Evolutionary conservation across 164 flowering plant species (phyloP).

Genomic region (Vitis riparia): DNA sequence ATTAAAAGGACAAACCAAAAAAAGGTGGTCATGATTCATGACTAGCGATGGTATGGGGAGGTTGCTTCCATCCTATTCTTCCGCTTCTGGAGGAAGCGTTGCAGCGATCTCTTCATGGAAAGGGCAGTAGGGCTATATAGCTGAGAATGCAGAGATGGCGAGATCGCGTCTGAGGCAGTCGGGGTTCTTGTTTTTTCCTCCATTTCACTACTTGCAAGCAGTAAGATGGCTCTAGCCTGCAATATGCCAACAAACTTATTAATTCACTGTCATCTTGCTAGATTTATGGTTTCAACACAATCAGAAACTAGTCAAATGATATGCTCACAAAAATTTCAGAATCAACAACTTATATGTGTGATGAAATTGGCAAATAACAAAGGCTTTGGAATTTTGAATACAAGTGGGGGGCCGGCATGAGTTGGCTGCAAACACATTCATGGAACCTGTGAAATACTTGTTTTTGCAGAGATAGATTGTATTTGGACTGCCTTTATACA

Average conservation of each 20-base stretch:
- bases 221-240: slow-evolving; percentile 56
- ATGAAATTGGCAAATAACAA: too few species aligned
- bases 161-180: slow-evolving; percentile 3
- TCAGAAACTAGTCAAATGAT: too few species aligned
- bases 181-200: slow-evolving; percentile 21
- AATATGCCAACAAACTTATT: not conserved
- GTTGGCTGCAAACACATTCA: too few species aligned
- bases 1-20: too few species aligned
- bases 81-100: slow-evolving; percentile 58
- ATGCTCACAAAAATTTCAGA: too few species aligned
- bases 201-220: slow-evolving; percentile 38
- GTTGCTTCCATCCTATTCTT: slow-evolving; percentile 38
- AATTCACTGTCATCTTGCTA: not conserved
- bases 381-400: too few species aligned
- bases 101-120: slow-evolving; percentile 58
- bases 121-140: slow-evolving; percentile 21
- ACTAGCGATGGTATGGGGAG: slow-evolving; percentile 28
- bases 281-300: too few species aligned
- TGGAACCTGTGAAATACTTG: too few species aligned
- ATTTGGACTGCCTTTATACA: too few species aligned
- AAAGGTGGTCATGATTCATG: not conserved
- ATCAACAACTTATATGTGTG: not conserved
- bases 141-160: slow-evolving; percentile 14
- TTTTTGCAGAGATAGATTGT: too few species aligned
- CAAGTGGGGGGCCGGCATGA: too few species aligned